A percentile compares a stretch with the other conserved stretches of the same genome.
Conservation (phyloP, 2,329 filamentous ascomycete species). For the Fulvia fulva region DNA sequence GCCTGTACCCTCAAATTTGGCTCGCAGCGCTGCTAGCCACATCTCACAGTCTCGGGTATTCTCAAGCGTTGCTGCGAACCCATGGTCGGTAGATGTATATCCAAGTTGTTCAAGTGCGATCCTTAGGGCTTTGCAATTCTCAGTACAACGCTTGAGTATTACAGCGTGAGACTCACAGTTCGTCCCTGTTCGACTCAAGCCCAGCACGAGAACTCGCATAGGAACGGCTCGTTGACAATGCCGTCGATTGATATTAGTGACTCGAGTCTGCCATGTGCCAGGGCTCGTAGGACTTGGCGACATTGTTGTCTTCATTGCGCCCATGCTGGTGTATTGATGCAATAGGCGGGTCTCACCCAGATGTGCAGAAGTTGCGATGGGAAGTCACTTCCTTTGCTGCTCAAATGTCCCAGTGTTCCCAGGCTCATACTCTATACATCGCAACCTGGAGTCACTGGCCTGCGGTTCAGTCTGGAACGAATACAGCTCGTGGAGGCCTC, state of each 20-base stretch:
- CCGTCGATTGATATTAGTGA: not conserved
- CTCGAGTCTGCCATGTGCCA: not conserved
- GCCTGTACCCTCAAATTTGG: slow-evolving; percentile 13
- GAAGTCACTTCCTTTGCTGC: too few species aligned
- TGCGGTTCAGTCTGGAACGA: too few species aligned
- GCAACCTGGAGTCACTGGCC: too few species aligned
- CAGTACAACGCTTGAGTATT: too few species aligned
- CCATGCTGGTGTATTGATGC: too few species aligned
- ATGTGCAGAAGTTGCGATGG: too few species aligned
- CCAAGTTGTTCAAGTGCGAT: not conserved
- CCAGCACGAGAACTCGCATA: not conserved
- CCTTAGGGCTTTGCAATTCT: not conserved
- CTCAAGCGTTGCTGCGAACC: not conserved
- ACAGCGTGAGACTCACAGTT: not conserved
- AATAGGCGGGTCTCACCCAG: too few species aligned
- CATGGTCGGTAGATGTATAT: not conserved
- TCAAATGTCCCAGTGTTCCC: too few species aligned
- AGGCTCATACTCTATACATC: too few species aligned
- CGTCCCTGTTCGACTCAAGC: not conserved
- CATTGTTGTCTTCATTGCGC: too few species aligned
- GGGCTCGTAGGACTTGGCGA: too few species aligned
- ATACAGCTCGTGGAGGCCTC: too few species aligned
- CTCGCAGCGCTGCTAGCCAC: slow-evolving; percentile 11
- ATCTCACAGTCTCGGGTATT: slow-evolving; percentile 14
- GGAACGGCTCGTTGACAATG: not conserved